A percentile compares a stretch with the other conserved stretches of the same genome.
Evolutionary conservation across 2,329 filamentous ascomycete species (phyloP).

Genomic region (Ophioceras dolichostomum): DNA sequence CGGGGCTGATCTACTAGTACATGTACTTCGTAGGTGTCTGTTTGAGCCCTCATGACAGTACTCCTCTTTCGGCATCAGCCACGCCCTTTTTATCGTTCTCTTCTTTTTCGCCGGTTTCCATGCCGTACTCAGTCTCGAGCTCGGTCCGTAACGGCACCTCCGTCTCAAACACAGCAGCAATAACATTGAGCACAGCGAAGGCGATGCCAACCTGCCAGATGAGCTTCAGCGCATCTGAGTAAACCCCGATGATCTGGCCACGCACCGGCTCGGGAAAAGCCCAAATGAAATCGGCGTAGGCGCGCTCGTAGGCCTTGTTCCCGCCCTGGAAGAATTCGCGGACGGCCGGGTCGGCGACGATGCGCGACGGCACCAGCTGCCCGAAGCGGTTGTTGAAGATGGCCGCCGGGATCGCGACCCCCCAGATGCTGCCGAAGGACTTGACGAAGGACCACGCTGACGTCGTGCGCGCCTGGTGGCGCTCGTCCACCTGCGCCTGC

Average conservation of each 20-base stretch:
- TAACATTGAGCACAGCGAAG: neutral
- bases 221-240: slow-evolving; percentile 1
- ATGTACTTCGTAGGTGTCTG: no score
- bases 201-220: slow-evolving; percentile 4
- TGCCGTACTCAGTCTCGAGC: neutral
- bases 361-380: slow-evolving; percentile 7
- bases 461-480: slow-evolving; percentile 23
- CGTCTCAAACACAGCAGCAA: neutral
- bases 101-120: neutral
- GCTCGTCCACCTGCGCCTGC: slow-evolving; percentile 23
- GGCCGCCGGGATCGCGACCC: slow-evolving; percentile 27
- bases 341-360: slow-evolving; percentile 6
- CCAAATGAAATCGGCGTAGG: neutral
- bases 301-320: slow-evolving; percentile 15
- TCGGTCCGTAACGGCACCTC: neutral
- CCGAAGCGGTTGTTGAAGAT: slow-evolving; percentile 21
- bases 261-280: neutral
- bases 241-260: no score
- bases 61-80: no score
- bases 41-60: no score
- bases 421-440: slow-evolving; percentile 33
- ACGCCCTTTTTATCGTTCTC: no score
- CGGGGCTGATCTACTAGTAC: no score
- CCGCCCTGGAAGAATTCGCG: slow-evolving; percentile 5
- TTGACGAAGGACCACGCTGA: slow-evolving; percentile 32